phyloP scores from a whole-genome alignment of 495 filamentous ascomycete species.

The Thermothielavioides terrestris region DNA sequence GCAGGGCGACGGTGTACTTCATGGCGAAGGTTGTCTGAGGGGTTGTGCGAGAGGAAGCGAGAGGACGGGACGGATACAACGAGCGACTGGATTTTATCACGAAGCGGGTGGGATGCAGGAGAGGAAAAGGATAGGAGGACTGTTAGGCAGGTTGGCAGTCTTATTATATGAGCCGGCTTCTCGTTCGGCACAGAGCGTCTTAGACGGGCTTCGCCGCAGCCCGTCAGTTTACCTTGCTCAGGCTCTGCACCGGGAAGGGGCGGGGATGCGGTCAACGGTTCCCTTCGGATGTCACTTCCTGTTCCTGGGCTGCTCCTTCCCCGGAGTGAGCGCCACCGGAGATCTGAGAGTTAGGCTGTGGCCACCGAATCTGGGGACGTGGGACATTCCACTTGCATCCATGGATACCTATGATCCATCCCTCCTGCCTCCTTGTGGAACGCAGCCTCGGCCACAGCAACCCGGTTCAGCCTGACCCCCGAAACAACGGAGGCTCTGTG shows the following conservation, averaged over 20 bases:
- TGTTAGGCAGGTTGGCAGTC: too few relatives aligned
- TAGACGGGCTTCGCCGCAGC: too few relatives aligned
- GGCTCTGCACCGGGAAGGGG: too few relatives aligned
- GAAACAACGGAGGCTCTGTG: background rate
- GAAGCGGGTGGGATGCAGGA: slow-evolving; percentile 5
- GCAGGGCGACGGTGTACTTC: slow-evolving; percentile 30
- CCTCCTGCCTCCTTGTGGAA: too few relatives aligned
- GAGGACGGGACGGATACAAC: background rate
- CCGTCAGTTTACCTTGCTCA: too few relatives aligned
- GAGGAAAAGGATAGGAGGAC: background rate
- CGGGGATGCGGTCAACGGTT: too few relatives aligned
- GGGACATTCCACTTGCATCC: slow-evolving; percentile 10
- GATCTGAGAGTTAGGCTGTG: background rate
- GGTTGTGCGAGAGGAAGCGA: background rate
- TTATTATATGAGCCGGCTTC: too few relatives aligned
- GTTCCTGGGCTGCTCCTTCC: background rate
- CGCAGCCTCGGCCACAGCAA: slow-evolving; percentile 8
- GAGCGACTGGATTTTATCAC: slow-evolving; percentile 3
- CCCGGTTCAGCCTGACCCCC: background rate
- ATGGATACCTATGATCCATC: slow-evolving; percentile 9
- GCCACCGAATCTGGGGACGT: slow-evolving; percentile 6
- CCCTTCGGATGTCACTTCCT: background rate
- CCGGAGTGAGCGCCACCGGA: background rate
- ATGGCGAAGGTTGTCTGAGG: slow-evolving; percentile 23
- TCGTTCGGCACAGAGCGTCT: too few relatives aligned